These are phyloP conservation scores for Aquilaria yunnanensis DNA, from an alignment of 345 rosid genomes.

Conservation along the genomic window DNA sequence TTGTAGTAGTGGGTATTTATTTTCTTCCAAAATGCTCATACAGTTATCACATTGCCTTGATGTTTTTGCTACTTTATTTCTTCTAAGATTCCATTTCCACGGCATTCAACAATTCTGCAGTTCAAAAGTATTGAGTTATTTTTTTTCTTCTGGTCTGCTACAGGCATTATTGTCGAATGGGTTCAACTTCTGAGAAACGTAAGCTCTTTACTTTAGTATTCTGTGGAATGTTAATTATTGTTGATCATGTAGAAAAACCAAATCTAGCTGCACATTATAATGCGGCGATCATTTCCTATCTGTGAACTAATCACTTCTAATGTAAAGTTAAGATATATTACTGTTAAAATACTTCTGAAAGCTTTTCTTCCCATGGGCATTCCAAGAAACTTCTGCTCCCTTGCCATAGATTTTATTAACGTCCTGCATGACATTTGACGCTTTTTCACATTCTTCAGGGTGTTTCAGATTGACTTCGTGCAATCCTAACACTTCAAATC, in stretches of 20 bases:
- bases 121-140: background rate
- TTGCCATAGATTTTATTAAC: no score
- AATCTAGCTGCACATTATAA: no score
- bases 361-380: no score
- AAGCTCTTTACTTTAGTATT: constrained; percentile 16
- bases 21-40: constrained; percentile 15
- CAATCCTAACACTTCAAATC: constrained; percentile 52
- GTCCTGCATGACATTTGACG: no score
- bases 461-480: constrained; percentile 82
- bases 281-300: no score
- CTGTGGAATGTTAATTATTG: background rate
- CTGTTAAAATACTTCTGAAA: no score
- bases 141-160: background rate
- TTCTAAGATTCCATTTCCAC: background rate
- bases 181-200: constrained; percentile 76
- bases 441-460: constrained; percentile 38
- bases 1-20: constrained; percentile 55
- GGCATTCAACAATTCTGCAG: background rate
- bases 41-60: constrained; percentile 1
- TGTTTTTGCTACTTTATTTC: background rate
- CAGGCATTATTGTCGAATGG: constrained; percentile 83
- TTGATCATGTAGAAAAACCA: no score
- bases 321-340: no score
- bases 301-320: no score
- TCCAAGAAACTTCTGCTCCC: no score